phyloP scores from a whole-genome alignment of 192 early-diverging fungal genomes.

The Backusella morwellensis region DNA sequence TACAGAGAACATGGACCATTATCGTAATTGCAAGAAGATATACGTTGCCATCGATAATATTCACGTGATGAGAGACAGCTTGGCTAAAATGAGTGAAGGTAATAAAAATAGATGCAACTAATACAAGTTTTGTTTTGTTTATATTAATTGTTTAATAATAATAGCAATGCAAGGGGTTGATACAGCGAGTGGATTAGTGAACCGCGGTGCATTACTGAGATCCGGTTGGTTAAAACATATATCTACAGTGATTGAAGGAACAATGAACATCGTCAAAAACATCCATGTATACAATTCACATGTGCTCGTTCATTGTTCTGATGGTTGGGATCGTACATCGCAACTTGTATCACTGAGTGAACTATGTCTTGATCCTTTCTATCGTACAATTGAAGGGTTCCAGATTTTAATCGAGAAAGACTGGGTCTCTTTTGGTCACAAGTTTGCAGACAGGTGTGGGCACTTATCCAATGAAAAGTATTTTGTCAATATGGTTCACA shows the following conservation, averaged over 20 bases:
- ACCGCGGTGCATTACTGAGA: constrained; percentile 52
- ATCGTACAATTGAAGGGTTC: constrained; percentile 92
- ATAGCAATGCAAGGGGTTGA: constrained; percentile 55
- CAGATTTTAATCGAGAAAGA: constrained; percentile 93
- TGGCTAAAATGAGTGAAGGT: constrained; percentile 84
- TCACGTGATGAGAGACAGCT: constrained; percentile 93
- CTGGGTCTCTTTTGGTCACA: constrained; percentile 97
- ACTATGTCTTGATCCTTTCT: constrained; percentile 94
- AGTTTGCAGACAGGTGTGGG: constrained; percentile 91
- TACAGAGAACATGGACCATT: constrained; percentile 93
- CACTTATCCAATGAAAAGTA: constrained; percentile 79
- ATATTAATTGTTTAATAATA: neutral
- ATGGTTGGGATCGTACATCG: constrained; percentile 98
- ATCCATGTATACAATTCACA: constrained; percentile 77
- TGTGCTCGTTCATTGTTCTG: constrained; percentile 96
- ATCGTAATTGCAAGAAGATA: constrained; percentile 80
- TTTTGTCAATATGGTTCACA: constrained; percentile 53
- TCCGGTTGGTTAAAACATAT: constrained; percentile 92
- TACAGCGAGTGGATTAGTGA: constrained; percentile 37
- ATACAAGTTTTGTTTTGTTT: neutral
- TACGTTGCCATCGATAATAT: constrained; percentile 98
- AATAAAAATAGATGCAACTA: neutral
- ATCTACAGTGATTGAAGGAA: constrained; percentile 75
- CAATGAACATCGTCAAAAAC: constrained; percentile 73
- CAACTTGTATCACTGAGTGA: constrained; percentile 88